Evolutionary conservation across 2,329 filamentous ascomycete species (phyloP).

Genomic region (Beauveria scarabaeidicola): DNA sequence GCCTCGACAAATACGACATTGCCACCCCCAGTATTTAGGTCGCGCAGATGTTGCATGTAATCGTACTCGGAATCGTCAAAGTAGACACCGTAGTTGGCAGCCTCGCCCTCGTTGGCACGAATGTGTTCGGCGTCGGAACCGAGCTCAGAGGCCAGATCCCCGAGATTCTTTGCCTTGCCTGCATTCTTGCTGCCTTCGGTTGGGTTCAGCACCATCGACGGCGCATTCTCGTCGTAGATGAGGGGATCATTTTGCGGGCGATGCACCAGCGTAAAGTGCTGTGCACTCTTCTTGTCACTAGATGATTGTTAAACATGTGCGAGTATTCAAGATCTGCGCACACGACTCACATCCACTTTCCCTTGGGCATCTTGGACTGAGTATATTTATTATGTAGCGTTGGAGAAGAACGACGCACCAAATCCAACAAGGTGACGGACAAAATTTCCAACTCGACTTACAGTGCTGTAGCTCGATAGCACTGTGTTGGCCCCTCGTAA

Average conservation of each 20-base stretch:
- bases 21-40: constrained; percentile 65
- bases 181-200: constrained; percentile 34
- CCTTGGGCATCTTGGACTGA: constrained; percentile 57
- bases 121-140: constrained; percentile 57
- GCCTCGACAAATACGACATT: constrained; percentile 78
- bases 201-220: constrained; percentile 82
- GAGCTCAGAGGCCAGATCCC: constrained; percentile 70
- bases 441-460: constrained; percentile 20
- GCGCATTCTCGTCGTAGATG: constrained; percentile 84
- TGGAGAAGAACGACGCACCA: constrained; percentile 12
- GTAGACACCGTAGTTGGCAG: constrained; percentile 86
- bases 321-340: background rate
- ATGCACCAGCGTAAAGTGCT: constrained; percentile 90
- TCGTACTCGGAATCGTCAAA: constrained; percentile 95
- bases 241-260: constrained; percentile 95
- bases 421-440: constrained; percentile 16
- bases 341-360: constrained; percentile 55
- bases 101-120: constrained; percentile 88
- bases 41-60: constrained; percentile 98
- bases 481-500: constrained; percentile 19
- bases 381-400: constrained; percentile 13
- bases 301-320: constrained; percentile 15
- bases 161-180: constrained; percentile 54
- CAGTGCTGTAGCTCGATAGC: constrained; percentile 14
- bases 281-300: constrained; percentile 79